These are phyloP conservation scores for Botryotinia globosa DNA, from an alignment of 2,329 filamentous ascomycete species.

Conservation along the genomic window DNA sequence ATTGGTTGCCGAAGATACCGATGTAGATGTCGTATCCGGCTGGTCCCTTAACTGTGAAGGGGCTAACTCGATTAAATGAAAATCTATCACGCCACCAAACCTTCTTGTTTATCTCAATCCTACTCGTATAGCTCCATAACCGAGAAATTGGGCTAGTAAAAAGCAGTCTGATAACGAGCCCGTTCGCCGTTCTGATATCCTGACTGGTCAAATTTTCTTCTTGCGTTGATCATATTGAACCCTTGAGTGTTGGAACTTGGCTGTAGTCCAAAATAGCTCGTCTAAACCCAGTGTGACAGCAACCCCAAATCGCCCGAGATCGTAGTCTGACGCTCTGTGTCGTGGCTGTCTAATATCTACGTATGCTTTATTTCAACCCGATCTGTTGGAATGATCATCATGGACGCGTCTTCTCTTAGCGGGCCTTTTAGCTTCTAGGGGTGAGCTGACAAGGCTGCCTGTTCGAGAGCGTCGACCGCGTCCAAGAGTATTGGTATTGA, in stretches of 20 bases:
- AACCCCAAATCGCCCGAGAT: constrained; percentile 4
- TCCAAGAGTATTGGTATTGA: constrained; percentile 11
- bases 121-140: neutral
- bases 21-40: neutral
- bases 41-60: neutral
- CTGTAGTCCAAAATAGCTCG: constrained; percentile 12
- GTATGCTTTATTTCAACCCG: constrained; percentile 2
- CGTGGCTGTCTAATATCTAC: constrained; percentile 13
- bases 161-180: neutral
- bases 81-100: constrained; percentile 8
- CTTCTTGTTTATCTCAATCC: constrained; percentile 1
- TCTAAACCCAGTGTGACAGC: constrained; percentile 18
- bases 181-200: neutral
- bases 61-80: constrained; percentile 11
- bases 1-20: constrained; percentile 11
- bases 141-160: neutral
- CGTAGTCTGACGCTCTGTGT: constrained; percentile 12
- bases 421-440: constrained; percentile 4
- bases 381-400: constrained; percentile 11
- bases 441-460: constrained; percentile 11
- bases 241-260: constrained; percentile 12
- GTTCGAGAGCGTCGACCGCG: neutral
- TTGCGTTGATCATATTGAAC: neutral
- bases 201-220: constrained; percentile 8
- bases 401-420: constrained; percentile 19